Base-by-base conservation (phyloP, 2,329 filamentous ascomycete genomes). In the Hymenoscyphus fraxineus region DNA sequence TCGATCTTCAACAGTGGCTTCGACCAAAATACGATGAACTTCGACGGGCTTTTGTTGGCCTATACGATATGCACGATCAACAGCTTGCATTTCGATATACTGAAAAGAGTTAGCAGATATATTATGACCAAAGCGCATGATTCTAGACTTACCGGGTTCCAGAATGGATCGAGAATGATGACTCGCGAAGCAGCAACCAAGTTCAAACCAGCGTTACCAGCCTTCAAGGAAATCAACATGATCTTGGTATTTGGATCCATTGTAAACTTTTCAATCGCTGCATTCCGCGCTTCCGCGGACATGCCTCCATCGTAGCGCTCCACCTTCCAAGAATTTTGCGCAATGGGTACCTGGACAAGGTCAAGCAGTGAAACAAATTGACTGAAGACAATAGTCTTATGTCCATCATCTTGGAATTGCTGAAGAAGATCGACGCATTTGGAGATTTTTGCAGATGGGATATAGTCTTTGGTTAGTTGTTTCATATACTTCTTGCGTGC, bases 161-260 rank as follows among this genome's bases (percentile, higher is more conserved):
- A 97, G 79, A 96, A 96, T 0, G 93, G 93, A 74, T 97, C 93
- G 73, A 96, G 87, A 68, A 97, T 90, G 76, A 97, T 92, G 69
- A 97, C 91, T 68, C 92, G 89, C 1, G 88, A 92, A 0, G 93
- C 93, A 19, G 87, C 86, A 47, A 90, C 91, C 27, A 97, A 82
- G 73, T 97, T 97, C 57, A 97, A 83, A 1, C 93, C 93, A 0
- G 93, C 88, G 71, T 94, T 94, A 40, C 91, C 91, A 1, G 91
- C 91, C 71, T 91, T 92, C 59, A 94, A 80, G 1, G 89, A 93
- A 1, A 93, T 85, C 2, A 95, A 81, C 83, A 95, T 90, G 73
- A 94, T 82, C 66, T 83, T 87, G 73, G 84, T 82, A 54, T 82
- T 75, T 0, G 81, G 78, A 6, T 85, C 78, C 55, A 89, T 85